Conservation (phyloP, 1,284 basidiomycete species). For the Irpex sp. region DNA sequence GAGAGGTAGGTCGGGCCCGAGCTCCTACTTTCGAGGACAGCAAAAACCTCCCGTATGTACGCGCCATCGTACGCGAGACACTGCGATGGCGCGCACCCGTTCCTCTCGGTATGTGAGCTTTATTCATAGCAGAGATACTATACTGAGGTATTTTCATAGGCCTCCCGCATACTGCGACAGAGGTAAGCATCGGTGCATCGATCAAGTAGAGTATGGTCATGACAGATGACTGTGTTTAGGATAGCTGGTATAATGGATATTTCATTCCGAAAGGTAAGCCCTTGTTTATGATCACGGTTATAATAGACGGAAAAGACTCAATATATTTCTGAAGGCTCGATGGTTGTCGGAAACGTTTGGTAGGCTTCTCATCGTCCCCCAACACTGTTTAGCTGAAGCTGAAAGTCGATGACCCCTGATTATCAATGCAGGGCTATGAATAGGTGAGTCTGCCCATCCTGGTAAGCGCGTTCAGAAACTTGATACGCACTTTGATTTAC, state of each 20-base stretch:
- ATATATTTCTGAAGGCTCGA: not conserved
- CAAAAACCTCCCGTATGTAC: not conserved
- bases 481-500: not conserved
- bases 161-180: not conserved
- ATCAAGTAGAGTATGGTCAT: no score
- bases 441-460: no score
- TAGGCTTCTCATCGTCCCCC: not conserved
- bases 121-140: no score
- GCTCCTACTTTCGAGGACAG: not conserved
- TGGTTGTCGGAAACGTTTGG: not conserved
- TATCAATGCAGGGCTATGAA: not conserved
- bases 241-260: not conserved
- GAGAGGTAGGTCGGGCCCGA: not conserved
- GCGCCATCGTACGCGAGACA: slow-evolving; percentile 1
- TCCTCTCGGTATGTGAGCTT: not conserved
- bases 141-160: not conserved
- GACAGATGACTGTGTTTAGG: not conserved
- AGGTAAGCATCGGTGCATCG: not conserved
- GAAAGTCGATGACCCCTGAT: not conserved
- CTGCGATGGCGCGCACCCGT: not conserved
- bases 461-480: no score
- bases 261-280: not conserved
- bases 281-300: no score
- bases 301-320: no score
- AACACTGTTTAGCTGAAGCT: no score